Evolutionary conservation across 208 protist species (phyloP), one percentile per base, ranked within the genome.

Genomic region (Naegleria fowleri): DNA sequence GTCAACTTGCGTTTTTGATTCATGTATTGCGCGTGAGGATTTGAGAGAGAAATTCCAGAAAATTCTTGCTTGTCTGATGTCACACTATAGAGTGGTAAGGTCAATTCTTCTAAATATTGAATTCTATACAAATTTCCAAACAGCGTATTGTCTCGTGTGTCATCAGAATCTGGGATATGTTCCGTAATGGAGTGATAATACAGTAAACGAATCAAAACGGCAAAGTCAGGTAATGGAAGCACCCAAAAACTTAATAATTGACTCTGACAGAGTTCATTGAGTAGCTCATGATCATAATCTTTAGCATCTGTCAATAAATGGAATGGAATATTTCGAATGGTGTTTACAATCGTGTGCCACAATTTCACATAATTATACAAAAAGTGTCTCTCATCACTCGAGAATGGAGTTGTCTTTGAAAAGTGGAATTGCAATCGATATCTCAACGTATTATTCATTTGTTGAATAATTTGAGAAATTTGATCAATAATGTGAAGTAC

Each of bases 361-460:
- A 79, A 79, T 33, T 79, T 79, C 6, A 79, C 29, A 79, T 36
- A 79, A 7, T 79, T 29, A 9, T 36, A 79, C n/a, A 79, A 36
- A 79, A 79, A 79, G 29, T 79, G 67, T 79, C 67, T 79, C n/a
- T 79, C 67, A 79, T 79, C 67, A 36, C 67, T 79, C 7, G 67
- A 79, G 36, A 79, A 79, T 29, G 67, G 67, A 36, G 13, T 79
- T 6, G 67, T 29, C 13, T 29, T 25, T 0, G 67, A 36, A 33
- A 79, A 79, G 29, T 79, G 67, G 67, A 79, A 79, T 79, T 79
- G 67, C 13, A 79, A 36, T 79, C 67, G 19, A 79, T 79, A 79
- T 36, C 67, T 29, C 6, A 79, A 36, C 2, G 67, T 79, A 36
- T 79, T 79, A 33, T 79, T 79, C 25, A 79, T 79, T 79, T 79